These are phyloP conservation scores for Venturia pyrina DNA, from an alignment of 2,329 filamentous ascomycete species.

Conservation along the genomic window DNA sequence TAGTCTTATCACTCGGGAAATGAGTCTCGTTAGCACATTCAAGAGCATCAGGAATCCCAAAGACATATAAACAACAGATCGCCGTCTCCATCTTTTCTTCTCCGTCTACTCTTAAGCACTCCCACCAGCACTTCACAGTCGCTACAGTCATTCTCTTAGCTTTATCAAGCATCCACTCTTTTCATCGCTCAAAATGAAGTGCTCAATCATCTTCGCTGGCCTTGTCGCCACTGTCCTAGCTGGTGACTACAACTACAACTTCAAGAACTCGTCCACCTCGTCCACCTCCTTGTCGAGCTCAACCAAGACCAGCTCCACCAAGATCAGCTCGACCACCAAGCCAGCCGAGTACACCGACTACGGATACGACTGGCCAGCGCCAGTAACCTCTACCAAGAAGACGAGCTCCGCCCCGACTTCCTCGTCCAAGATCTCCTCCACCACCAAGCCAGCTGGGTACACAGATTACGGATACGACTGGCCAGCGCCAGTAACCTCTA, in stretches of 20 bases:
- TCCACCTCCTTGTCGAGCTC: neutral
- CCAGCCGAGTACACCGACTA: neutral
- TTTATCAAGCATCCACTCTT: neutral
- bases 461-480: neutral
- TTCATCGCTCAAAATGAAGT: neutral
- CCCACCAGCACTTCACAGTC: neutral
- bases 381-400: neutral
- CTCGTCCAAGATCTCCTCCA: neutral
- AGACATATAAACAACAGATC: neutral
- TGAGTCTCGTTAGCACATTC: neutral
- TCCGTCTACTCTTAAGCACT: neutral
- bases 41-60: neutral
- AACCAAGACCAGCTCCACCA: neutral
- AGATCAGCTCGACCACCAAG: neutral
- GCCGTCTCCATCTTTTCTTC: neutral
- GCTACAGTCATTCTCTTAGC: slow-evolving; percentile 1
- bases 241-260: neutral
- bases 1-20: neutral
- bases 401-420: neutral
- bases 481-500: neutral
- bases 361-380: neutral
- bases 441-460: neutral
- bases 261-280: neutral
- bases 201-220: neutral
- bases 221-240: neutral